Evolutionary conservation across 1,284 basidiomycete species (phyloP).

Genomic region (Kwoniella shivajii): DNA sequence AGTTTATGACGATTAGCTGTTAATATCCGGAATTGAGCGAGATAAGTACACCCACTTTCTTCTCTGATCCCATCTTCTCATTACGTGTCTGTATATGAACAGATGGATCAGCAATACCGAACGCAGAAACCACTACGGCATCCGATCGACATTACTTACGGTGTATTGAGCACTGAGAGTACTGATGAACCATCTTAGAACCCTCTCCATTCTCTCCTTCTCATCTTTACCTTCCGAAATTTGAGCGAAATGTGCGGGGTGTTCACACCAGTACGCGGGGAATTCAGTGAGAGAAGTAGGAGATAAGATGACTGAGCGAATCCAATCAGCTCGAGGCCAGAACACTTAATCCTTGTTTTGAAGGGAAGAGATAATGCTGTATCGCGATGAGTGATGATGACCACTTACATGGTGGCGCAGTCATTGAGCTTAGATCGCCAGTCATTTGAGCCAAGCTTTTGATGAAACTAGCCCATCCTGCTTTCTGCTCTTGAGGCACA

Average conservation of each 20-base stretch:
- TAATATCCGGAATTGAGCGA: not conserved
- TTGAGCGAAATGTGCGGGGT: conserved; percentile 76
- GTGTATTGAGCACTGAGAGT: conserved; percentile 96
- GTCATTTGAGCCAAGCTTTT: conserved; percentile 74
- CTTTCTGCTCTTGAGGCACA: conserved; percentile 54
- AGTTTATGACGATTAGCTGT: not conserved
- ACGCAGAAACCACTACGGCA: not conserved
- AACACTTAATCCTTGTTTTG: not conserved
- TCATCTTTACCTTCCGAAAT: conserved; percentile 74
- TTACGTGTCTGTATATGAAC: conserved; percentile 65
- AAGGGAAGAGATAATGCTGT: not conserved
- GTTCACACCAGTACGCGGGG: conserved; percentile 92
- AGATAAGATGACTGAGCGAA: conserved; percentile 69
- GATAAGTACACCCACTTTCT: conserved; percentile 61
- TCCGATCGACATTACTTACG: conserved; percentile 34
- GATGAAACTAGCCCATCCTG: conserved; percentile 55
- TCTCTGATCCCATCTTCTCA: conserved; percentile 92
- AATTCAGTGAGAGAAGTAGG: conserved; percentile 73
- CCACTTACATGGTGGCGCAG: conserved; percentile 69
- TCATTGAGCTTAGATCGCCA: conserved; percentile 90
- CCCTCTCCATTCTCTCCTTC: conserved; percentile 71
- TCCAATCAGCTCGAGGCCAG: not conserved
- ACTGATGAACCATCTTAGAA: conserved; percentile 88
- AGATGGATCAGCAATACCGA: not conserved
- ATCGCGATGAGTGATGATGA: not conserved